These are phyloP conservation scores for Kodamaea nitidulidarum DNA, from an alignment of 805 yeast species.

Conservation along the genomic window DNA sequence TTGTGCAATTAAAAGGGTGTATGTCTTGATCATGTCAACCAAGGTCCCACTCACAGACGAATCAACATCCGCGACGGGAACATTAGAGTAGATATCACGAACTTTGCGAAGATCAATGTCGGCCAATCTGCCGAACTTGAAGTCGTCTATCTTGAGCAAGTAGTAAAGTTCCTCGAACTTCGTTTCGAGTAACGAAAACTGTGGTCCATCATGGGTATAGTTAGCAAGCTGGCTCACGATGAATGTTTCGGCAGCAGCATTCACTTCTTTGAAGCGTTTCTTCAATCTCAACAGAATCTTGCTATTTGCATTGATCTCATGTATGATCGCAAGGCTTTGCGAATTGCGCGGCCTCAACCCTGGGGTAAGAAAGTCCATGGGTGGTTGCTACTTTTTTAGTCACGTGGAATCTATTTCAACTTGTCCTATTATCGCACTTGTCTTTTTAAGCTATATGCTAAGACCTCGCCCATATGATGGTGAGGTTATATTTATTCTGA, in stretches of 20 bases:
- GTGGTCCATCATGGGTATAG: background rate
- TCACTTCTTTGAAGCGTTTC: conserved; percentile 19
- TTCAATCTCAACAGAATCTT: conserved; percentile 25
- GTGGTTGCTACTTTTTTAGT: background rate
- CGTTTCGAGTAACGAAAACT: background rate
- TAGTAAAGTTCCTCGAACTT: conserved; percentile 22
- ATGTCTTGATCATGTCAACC: conserved; percentile 18
- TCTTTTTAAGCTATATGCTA: background rate
- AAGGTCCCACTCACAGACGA: conserved; percentile 7
- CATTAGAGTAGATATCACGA: background rate
- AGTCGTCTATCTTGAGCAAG: conserved; percentile 19
- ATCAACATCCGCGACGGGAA: background rate
- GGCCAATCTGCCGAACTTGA: conserved; percentile 9
- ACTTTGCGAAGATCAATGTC: conserved; percentile 8
- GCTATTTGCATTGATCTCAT: conserved; percentile 26
- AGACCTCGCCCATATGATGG: no score
- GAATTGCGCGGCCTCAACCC: conserved; percentile 16
- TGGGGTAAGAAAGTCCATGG: conserved; percentile 22
- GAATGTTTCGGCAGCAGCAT: conserved; percentile 19
- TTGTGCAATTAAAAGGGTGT: conserved; percentile 19
- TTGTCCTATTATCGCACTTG: no score
- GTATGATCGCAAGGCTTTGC: conserved; percentile 11
- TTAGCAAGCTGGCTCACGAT: conserved; percentile 17
- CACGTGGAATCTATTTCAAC: no score
- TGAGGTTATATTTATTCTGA: no score